Conservation (phyloP, 257 asterid genomes). For the Capsicum rhomboideum region DNA sequence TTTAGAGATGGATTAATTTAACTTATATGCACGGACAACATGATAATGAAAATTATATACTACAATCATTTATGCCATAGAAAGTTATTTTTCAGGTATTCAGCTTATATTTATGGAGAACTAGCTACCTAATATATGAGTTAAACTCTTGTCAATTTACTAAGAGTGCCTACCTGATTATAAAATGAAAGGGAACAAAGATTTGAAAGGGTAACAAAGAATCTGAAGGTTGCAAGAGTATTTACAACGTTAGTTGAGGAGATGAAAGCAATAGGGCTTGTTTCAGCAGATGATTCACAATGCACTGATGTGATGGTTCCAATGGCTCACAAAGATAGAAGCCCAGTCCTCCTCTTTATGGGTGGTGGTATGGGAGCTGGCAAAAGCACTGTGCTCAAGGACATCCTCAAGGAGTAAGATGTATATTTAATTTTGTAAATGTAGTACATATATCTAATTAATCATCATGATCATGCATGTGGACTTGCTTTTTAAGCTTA, state of each 20-base stretch:
- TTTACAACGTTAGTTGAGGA: constrained; percentile 15
- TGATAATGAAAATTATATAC: background rate
- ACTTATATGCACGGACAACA: background rate
- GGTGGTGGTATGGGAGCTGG: constrained; percentile 25
- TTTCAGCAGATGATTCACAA: constrained; percentile 10
- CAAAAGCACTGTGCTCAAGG: constrained; percentile 18
- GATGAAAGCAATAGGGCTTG: constrained; percentile 19
- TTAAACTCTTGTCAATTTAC: background rate
- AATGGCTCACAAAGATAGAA: constrained; percentile 20
- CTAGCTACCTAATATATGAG: too few relatives aligned
- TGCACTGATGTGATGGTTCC: constrained; percentile 22
- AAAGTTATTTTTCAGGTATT: background rate
- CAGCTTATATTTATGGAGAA: too few relatives aligned
- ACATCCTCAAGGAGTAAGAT: constrained; percentile 19
- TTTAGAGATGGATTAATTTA: background rate
- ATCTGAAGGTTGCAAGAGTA: constrained; percentile 39
- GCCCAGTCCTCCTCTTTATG: constrained; percentile 20
- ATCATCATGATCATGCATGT: too few relatives aligned
- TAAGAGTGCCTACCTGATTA: background rate
- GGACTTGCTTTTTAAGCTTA: too few relatives aligned
- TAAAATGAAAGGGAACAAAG: constrained; percentile 62
- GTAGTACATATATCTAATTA: too few relatives aligned
- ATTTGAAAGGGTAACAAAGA: constrained; percentile 87
- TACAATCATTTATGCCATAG: background rate
- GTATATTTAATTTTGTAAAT: too few relatives aligned